Evolutionary conservation across 148 eudicot species (phyloP), one percentile per base, ranked within the genome.

Genomic region (Polygonum aviculare): DNA sequence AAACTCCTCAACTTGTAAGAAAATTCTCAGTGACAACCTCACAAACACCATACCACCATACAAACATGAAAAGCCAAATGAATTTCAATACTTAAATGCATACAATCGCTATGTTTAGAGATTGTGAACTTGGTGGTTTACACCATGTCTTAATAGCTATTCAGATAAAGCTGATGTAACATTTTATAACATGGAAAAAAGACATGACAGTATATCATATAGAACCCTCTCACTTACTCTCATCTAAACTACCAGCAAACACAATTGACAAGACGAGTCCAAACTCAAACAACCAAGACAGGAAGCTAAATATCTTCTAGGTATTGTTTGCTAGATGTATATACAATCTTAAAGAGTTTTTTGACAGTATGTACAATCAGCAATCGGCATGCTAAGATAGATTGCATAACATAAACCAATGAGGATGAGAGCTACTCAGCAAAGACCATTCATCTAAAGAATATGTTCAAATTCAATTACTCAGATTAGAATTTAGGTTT

Each of bases 221-320:
- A 94, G 83, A 79, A 94, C 90, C 84, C 98, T 94, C 16, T 94
- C 97, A 40, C 79, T 85, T 26, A 94, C 87, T 87, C 75, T 92
- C 98, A 78, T 94, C 98, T 87, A 94, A 83, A 84, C 85, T 90
- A 41, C 98, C 98, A 92, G 81, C 12, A 5, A 12, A 39, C 39
- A 74, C 52, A 63, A 63, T 31, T 63, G 40, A 12, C 18, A 55
- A 55, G 8, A 55, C 0, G 1, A 19, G 19, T n/a, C 21, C 6
- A 18, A 55, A 18, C 8, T 55, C 62, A 62, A 62, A 62, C 33
- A 57, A 15, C 63, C 63, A 57, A 57, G 12, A 57, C 3, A 21
- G 1, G 0, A 54, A 16, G 22, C 21, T 0, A 3, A 57, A 57
- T 3, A 7, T 31, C 0, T 31, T 15, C 4, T 4, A 35, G 38